Evolutionary conservation across 257 asterid genomes (phyloP).

Genomic region (Solanum peruvianum): DNA sequence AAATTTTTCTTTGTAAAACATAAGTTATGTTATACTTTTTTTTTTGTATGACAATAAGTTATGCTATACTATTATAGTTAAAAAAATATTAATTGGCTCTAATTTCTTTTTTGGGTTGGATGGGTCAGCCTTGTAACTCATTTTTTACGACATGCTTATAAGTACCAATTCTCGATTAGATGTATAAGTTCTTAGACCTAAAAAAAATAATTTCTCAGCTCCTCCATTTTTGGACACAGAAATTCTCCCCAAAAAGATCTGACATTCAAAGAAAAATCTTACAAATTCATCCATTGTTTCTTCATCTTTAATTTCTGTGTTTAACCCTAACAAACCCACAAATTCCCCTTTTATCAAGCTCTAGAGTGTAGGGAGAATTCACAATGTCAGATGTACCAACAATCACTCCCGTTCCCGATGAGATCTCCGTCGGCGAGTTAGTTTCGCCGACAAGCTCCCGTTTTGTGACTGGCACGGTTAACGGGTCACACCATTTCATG

Average conservation of each 20-base stretch:
- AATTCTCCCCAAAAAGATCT: background rate
- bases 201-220: background rate
- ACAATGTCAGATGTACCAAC: background rate
- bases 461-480: constrained; percentile 62
- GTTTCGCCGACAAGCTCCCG: constrained; percentile 54
- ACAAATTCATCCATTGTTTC: background rate
- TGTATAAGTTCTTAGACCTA: background rate
- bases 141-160: background rate
- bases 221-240: background rate
- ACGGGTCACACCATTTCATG: constrained; percentile 66
- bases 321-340: background rate
- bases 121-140: background rate
- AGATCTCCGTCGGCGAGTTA: background rate
- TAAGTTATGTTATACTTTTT: background rate
- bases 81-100: background rate
- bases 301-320: background rate
- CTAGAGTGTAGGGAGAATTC: background rate
- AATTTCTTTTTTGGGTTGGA: background rate
- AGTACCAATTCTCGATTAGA: background rate
- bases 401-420: background rate
- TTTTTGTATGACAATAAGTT: background rate
- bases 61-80: background rate
- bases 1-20: background rate
- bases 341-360: background rate
- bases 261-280: background rate